Percentiles rank a stretch among this genome's conserved stretches.
phyloP scores from a whole-genome alignment of 768 basidiomycete genomes.

The Leccinum obscurum region DNA sequence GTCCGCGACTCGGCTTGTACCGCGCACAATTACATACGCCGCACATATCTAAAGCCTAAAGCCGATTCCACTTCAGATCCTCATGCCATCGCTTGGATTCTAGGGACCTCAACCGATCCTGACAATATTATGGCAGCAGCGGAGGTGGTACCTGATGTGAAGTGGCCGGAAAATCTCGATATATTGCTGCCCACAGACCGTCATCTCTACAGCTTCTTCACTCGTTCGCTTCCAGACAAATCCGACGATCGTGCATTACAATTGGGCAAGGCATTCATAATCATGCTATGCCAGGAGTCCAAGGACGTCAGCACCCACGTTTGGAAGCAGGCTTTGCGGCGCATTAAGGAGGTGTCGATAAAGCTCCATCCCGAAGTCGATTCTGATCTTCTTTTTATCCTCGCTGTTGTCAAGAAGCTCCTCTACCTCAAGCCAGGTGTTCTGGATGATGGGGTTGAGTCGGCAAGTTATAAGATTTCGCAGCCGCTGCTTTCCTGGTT shows the following conservation, averaged over 20 bases:
- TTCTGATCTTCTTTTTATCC: slow-evolving; percentile 4
- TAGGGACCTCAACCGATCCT: slow-evolving; percentile 21
- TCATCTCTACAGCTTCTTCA: slow-evolving; percentile 4
- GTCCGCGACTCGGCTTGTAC: background rate
- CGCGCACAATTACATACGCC: background rate
- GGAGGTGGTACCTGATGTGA: slow-evolving; percentile 17
- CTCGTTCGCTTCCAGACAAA: background rate
- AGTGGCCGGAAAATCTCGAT: slow-evolving; percentile 15
- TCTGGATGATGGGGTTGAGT: background rate
- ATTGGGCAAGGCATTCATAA: slow-evolving; percentile 8
- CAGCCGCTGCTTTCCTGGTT: slow-evolving; percentile 5
- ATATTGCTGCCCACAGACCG: slow-evolving; percentile 2
- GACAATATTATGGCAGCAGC: slow-evolving; percentile 12
- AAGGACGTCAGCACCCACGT: background rate
- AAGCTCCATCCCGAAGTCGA: background rate
- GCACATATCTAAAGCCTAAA: background rate
- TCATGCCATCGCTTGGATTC: slow-evolving; percentile 19
- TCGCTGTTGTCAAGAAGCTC: slow-evolving; percentile 1
- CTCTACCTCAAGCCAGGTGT: background rate
- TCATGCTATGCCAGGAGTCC: slow-evolving; percentile 3
- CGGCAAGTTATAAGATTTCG: background rate
- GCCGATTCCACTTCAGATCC: background rate
- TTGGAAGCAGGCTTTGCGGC: background rate
- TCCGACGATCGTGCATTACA: background rate
- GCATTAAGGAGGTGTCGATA: background rate